phyloP scores from a whole-genome alignment of 331 rosid genomes.

The Spiraea crenata region DNA sequence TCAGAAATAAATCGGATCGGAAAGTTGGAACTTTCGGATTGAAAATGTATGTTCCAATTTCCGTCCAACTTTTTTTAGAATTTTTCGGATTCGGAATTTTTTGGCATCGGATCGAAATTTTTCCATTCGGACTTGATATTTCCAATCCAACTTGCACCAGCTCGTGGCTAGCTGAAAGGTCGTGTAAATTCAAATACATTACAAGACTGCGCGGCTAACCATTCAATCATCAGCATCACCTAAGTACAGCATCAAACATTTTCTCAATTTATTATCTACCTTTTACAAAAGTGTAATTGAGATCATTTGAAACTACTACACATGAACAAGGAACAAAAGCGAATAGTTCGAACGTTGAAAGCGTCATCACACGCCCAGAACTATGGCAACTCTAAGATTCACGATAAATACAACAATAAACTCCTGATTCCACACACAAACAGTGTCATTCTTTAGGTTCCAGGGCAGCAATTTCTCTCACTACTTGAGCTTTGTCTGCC shows the following conservation, averaged over 20 bases:
- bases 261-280: slow-evolving; percentile 65
- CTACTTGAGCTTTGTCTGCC: slow-evolving; percentile 96
- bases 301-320: slow-evolving; percentile 28
- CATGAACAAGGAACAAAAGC: background rate
- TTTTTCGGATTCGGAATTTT: too few species aligned
- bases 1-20: too few species aligned
- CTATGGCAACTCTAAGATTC: slow-evolving; percentile 37
- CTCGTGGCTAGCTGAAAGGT: too few species aligned
- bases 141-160: too few species aligned
- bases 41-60: too few species aligned
- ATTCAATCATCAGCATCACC: slow-evolving; percentile 20
- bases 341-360: background rate
- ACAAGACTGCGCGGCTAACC: slow-evolving; percentile 10
- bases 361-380: slow-evolving; percentile 21
- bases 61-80: too few species aligned
- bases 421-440: slow-evolving; percentile 18
- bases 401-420: slow-evolving; percentile 26
- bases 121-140: too few species aligned
- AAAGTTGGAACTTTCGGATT: too few species aligned
- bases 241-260: slow-evolving; percentile 22
- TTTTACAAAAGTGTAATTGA: slow-evolving; percentile 31
- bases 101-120: too few species aligned
- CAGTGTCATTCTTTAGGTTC: slow-evolving; percentile 43
- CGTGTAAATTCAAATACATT: slow-evolving; percentile 3
- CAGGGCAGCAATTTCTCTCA: slow-evolving; percentile 84